Evolutionary conservation across 352 stramenopile genomes (phyloP), one percentile per base, ranked within the genome.

Genomic region (Globisporangium spiculum): DNA sequence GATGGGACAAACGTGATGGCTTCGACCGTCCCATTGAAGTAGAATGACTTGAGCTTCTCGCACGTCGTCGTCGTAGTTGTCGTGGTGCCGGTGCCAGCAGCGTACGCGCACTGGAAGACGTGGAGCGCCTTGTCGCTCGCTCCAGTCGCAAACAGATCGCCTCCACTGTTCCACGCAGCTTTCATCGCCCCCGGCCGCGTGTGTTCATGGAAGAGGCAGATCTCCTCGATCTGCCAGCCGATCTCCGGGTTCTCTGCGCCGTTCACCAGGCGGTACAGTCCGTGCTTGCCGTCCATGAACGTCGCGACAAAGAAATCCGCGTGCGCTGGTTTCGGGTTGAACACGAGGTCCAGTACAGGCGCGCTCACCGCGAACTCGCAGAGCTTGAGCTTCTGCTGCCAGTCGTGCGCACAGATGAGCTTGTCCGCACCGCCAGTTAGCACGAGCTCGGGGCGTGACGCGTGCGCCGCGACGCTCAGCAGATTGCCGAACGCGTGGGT

Each of bases 11-110:
- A 92, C 54, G 69, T 69, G 10, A 92, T 70, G 1, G 84, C 83
- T 59, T 93, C 83, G 32, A 93, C 79, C 14, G 82, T 87, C 36
- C 86, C 86, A 64, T 96, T 96, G 64, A 96, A 96, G 74, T 91
- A 96, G 66, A 89, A 94, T 52, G 84, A 92, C 72, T 87, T 88
- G 68, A 91, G 78, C 63, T 93, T 92, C 63, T 81, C 78, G 30
- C 78, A 85, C 32, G 14, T 36, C 10, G 62, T 24, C 69, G 60
- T 60, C 36, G 55, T 22, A 18, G 48, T 24, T 18, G 38, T 46
- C 27, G 27, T 32, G 20, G 5, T 44, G 36, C 9, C 5, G 34
- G 34, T 41, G 16, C 16, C 32, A 14, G 8, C 58, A 27, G 63
- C 60, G 18, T 73, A 41, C 22, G 63, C 65, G 54, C 76, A 91